phyloP scores from a whole-genome alignment of 108 stramenopile genomes.

The Pseudonitzschia pungens region DNA sequence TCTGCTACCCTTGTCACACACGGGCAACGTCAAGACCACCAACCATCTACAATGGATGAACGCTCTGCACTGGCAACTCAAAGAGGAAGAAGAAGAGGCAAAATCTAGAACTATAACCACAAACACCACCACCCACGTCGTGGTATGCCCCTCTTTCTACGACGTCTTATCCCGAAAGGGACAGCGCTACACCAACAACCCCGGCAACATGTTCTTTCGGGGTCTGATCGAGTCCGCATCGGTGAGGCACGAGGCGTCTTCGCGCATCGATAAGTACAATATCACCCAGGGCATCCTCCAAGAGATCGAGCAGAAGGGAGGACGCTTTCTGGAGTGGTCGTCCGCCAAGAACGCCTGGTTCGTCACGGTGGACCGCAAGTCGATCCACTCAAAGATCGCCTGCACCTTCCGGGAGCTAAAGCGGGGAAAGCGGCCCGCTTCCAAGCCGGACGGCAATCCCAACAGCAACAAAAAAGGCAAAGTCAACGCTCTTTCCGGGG shows the following conservation, averaged over 20 bases:
- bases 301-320: not conserved
- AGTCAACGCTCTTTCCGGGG: no score
- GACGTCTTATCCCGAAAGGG: not conserved
- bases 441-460: no score
- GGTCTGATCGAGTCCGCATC: not conserved
- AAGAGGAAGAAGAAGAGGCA: not conserved
- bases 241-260: not conserved
- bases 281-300: not conserved
- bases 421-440: not conserved
- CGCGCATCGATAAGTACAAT: not conserved
- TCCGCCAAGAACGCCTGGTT: not conserved
- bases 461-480: no score
- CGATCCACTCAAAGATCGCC: not conserved
- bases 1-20: conserved; percentile 10
- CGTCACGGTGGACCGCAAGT: not conserved
- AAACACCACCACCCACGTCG: not conserved
- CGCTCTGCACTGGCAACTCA: not conserved
- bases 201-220: not conserved
- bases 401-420: not conserved
- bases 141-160: not conserved
- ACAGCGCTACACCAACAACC: not conserved
- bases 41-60: conserved; percentile 25
- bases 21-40: conserved; percentile 15
- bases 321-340: not conserved
- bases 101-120: not conserved